A percentile compares a stretch with the other conserved stretches of the same genome.
phyloP scores from a whole-genome alignment of 140 eudicot species.

The Eryngium alpinum region DNA sequence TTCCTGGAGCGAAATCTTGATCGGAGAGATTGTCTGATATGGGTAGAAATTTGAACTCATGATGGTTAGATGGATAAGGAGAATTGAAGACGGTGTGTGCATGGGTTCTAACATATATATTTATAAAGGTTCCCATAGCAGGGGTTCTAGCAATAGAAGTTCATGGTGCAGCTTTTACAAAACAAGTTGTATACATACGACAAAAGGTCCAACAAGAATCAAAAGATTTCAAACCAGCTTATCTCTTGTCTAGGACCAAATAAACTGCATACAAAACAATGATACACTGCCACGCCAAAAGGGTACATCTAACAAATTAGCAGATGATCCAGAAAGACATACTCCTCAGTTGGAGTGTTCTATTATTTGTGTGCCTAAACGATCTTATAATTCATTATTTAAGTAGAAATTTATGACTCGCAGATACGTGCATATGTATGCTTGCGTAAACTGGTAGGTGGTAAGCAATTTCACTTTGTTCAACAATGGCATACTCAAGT shows the following conservation, averaged over 20 bases:
- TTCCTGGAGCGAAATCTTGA: neutral
- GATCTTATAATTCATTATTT: neutral
- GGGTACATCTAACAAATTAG: neutral
- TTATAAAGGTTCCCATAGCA: conserved; percentile 30
- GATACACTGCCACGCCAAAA: neutral
- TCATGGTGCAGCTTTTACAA: neutral
- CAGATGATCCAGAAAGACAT: neutral
- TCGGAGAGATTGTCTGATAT: conserved; percentile 1
- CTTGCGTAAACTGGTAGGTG: neutral
- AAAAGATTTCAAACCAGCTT: too few species aligned
- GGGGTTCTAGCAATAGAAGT: conserved; percentile 29
- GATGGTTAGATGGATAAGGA: conserved; percentile 10
- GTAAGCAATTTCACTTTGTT: too few species aligned
- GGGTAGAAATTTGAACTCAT: conserved; percentile 6
- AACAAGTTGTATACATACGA: too few species aligned
- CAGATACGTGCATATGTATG: neutral
- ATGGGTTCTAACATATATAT: neutral
- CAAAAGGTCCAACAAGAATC: too few species aligned
- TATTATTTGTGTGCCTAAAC: neutral
- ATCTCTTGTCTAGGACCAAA: neutral
- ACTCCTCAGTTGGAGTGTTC: neutral
- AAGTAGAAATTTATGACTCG: neutral
- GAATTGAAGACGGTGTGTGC: conserved; percentile 14
- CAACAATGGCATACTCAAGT: neutral
- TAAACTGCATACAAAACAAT: neutral